Conservation (phyloP, 345 rosid genomes). For the Salix udensis region DNA sequence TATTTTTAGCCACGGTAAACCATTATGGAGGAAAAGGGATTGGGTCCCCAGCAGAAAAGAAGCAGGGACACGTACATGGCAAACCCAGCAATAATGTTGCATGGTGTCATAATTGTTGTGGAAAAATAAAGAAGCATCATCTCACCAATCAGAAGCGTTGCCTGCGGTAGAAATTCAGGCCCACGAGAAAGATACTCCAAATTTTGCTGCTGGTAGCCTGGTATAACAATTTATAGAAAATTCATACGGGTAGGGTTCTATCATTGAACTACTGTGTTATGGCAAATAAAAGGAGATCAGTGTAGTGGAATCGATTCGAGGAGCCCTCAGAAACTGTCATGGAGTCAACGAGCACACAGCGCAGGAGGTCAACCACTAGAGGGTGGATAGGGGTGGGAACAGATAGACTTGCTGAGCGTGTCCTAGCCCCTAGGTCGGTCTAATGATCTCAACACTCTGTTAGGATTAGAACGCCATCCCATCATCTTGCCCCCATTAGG, state of each 20-base stretch:
- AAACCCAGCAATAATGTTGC: background rate
- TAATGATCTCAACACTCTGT: background rate
- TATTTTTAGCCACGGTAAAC: too few relatives aligned
- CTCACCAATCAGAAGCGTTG: slow-evolving; percentile 22
- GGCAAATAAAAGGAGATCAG: background rate
- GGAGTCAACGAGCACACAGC: slow-evolving; percentile 16
- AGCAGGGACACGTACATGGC: too few relatives aligned
- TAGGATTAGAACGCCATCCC: background rate
- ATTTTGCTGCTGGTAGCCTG: background rate
- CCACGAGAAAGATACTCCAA: background rate
- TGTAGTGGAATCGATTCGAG: background rate
- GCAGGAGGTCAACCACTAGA: slow-evolving; percentile 23
- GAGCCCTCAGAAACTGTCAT: too few relatives aligned
- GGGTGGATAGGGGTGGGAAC: background rate
- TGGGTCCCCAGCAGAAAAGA: background rate
- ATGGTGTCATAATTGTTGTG: background rate
- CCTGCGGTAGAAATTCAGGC: background rate
- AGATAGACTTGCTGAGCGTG: background rate
- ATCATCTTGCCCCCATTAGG: background rate
- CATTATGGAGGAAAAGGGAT: background rate
- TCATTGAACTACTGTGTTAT: background rate
- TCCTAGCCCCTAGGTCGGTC: background rate
- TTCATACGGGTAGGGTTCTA: background rate
- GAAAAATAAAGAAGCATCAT: slow-evolving; percentile 1
- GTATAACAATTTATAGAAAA: background rate